Conservation (phyloP, 768 basidiomycete species). For the Sarcomyxa edulis region DNA sequence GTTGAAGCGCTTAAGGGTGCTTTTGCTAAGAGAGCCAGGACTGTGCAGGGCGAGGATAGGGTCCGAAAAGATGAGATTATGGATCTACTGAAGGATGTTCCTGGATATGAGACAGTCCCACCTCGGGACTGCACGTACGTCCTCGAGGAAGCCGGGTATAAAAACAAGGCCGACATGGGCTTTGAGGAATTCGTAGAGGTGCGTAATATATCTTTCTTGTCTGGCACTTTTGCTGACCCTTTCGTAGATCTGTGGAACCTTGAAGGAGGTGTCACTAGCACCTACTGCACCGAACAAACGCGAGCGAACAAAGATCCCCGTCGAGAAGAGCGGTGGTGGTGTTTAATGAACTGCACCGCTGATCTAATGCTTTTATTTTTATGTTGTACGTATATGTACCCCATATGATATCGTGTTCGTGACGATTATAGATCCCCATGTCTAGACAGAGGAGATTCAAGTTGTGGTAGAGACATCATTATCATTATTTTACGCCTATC, state of each 20-base stretch:
- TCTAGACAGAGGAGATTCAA: too few species aligned
- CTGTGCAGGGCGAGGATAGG: slow-evolving; percentile 23
- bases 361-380: too few species aligned
- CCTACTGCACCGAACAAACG: slow-evolving; percentile 20
- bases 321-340: slow-evolving; percentile 52
- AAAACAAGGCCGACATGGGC: slow-evolving; percentile 48
- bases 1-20: slow-evolving; percentile 31
- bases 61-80: slow-evolving; percentile 35
- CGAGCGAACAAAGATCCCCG: slow-evolving; percentile 38
- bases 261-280: slow-evolving; percentile 60
- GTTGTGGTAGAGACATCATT: too few species aligned
- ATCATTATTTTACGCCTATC: too few species aligned
- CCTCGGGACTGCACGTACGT: slow-evolving; percentile 70
- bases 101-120: slow-evolving; percentile 57
- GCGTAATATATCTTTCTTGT: slow-evolving; percentile 17
- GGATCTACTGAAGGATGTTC: slow-evolving; percentile 37
- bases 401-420: too few species aligned
- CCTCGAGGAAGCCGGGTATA: slow-evolving; percentile 69
- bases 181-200: slow-evolving; percentile 91
- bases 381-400: too few species aligned
- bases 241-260: slow-evolving; percentile 61
- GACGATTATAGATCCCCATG: too few species aligned
- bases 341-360: too few species aligned
- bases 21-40: slow-evolving; percentile 28
- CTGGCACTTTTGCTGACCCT: slow-evolving; percentile 3